Conservation (phyloP, 306 rosid species). For the Vigna hirtella region DNA sequence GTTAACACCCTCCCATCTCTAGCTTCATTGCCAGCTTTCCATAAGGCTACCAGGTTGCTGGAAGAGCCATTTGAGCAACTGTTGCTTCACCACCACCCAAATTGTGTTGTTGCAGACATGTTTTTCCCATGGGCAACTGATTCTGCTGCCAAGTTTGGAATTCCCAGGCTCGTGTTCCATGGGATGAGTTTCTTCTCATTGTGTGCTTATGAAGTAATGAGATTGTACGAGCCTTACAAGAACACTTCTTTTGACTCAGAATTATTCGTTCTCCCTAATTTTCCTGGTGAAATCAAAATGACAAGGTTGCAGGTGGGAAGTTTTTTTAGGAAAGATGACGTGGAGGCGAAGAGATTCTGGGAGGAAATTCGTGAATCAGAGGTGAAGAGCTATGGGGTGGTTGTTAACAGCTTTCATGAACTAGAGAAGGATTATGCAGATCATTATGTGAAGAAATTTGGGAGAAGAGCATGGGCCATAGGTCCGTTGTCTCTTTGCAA, state of each 20-base stretch:
- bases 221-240: conserved; percentile 39
- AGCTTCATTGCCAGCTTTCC: neutral
- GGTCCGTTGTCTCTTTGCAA: conserved; percentile 51
- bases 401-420: conserved; percentile 47
- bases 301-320: conserved; percentile 21
- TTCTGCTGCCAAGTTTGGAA: conserved; percentile 16
- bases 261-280: conserved; percentile 46
- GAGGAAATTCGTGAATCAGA: neutral
- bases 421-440: conserved; percentile 39
- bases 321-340: neutral
- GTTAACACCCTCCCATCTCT: conserved; percentile 23
- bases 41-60: conserved; percentile 15
- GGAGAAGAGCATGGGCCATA: conserved; percentile 56
- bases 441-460: neutral
- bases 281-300: conserved; percentile 52
- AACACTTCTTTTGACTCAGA: conserved; percentile 49
- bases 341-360: neutral
- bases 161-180: conserved; percentile 51
- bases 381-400: conserved; percentile 43
- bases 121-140: conserved; percentile 47
- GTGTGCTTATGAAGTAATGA: conserved; percentile 29
- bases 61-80: conserved; percentile 45
- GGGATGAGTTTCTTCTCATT: conserved; percentile 40
- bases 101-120: conserved; percentile 43
- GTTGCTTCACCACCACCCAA: conserved; percentile 18